Percentiles rank a stretch among this genome's conserved stretches.
These are phyloP conservation scores for Babesia microti DNA, from an alignment of 169 alveolate species.

Conservation along the genomic window DNA sequence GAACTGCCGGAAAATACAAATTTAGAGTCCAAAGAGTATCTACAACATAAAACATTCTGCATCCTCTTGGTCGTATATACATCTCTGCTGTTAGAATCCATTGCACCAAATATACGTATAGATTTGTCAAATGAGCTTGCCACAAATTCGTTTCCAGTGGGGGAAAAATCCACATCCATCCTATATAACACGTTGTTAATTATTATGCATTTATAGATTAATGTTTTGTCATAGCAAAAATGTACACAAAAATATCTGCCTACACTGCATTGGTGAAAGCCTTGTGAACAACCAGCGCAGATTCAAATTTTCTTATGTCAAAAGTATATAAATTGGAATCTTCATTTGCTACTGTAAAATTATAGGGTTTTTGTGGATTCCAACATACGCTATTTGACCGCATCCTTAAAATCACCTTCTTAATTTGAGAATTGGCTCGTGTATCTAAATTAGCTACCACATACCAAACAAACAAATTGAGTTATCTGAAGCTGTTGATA, in stretches of 20 bases:
- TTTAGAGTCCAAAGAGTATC: slow-evolving; percentile 86
- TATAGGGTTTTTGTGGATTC: slow-evolving; percentile 95
- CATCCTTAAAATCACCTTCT: slow-evolving; percentile 75
- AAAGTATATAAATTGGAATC: slow-evolving; percentile 93
- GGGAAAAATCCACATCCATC: slow-evolving; percentile 86
- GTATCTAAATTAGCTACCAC: slow-evolving; percentile 61
- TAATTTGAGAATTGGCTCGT: slow-evolving; percentile 77
- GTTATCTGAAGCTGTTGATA: slow-evolving; percentile 80
- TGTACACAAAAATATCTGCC: background rate
- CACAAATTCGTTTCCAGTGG: slow-evolving; percentile 94
- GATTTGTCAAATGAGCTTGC: slow-evolving; percentile 94
- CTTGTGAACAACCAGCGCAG: slow-evolving; percentile 86
- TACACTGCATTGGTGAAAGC: slow-evolving; percentile 82
- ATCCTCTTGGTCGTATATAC: slow-evolving; percentile 93
- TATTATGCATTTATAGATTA: background rate
- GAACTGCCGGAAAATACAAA: slow-evolving; percentile 91
- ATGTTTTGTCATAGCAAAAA: background rate
- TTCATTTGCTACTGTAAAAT: slow-evolving; percentile 94
- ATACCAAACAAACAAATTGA: slow-evolving; percentile 66
- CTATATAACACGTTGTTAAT: slow-evolving; percentile 6
- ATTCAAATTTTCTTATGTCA: slow-evolving; percentile 88
- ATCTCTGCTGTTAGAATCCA: slow-evolving; percentile 85
- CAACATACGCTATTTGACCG: slow-evolving; percentile 88
- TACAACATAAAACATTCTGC: slow-evolving; percentile 82
- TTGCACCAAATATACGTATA: slow-evolving; percentile 81